A percentile compares a stretch with the other conserved stretches of the same genome.
Conservation (phyloP, 2,329 filamentous ascomycete species). For the Hymenoscyphus repandus region DNA sequence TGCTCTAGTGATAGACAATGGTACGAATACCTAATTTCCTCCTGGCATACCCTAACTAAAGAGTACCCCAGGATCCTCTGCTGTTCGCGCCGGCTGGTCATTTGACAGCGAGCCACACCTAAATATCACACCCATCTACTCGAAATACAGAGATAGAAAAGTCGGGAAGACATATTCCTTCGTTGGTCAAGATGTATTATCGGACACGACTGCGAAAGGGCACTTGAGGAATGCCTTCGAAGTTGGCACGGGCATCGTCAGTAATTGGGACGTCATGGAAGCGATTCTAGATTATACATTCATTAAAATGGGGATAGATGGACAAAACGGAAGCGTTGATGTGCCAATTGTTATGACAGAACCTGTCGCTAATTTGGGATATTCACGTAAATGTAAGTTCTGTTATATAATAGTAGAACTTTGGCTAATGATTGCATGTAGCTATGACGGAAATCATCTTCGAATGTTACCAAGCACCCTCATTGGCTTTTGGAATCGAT, state of each 20-base stretch:
- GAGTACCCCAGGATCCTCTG: slow-evolving; percentile 64
- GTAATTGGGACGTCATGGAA: slow-evolving; percentile 98
- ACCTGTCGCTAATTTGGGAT: slow-evolving; percentile 83
- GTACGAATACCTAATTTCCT: slow-evolving; percentile 41
- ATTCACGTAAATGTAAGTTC: slow-evolving; percentile 76
- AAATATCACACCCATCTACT: slow-evolving; percentile 81
- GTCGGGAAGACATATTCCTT: slow-evolving; percentile 88
- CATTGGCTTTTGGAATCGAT: slow-evolving; percentile 90
- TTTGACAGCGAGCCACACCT: slow-evolving; percentile 81
- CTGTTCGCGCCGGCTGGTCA: slow-evolving; percentile 91
- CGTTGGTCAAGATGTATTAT: slow-evolving; percentile 86
- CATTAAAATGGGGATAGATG: slow-evolving; percentile 84
- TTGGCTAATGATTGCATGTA: slow-evolving; percentile 37
- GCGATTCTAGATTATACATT: slow-evolving; percentile 92
- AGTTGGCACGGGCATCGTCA: slow-evolving; percentile 81
- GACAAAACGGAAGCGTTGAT: slow-evolving; percentile 67
- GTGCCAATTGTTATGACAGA: slow-evolving; percentile 93
- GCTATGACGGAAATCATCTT: slow-evolving; percentile 98
- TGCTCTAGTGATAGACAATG: slow-evolving; percentile 97
- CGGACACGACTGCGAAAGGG: slow-evolving; percentile 85
- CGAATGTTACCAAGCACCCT: slow-evolving; percentile 89
- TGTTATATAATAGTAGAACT: slow-evolving; percentile 2
- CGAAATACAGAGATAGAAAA: slow-evolving; percentile 93
- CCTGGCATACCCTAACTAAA: slow-evolving; percentile 16
- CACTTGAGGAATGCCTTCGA: slow-evolving; percentile 92